These are phyloP conservation scores for Penicillium cataractarum DNA, from an alignment of 495 filamentous ascomycete genomes.

Conservation along the genomic window DNA sequence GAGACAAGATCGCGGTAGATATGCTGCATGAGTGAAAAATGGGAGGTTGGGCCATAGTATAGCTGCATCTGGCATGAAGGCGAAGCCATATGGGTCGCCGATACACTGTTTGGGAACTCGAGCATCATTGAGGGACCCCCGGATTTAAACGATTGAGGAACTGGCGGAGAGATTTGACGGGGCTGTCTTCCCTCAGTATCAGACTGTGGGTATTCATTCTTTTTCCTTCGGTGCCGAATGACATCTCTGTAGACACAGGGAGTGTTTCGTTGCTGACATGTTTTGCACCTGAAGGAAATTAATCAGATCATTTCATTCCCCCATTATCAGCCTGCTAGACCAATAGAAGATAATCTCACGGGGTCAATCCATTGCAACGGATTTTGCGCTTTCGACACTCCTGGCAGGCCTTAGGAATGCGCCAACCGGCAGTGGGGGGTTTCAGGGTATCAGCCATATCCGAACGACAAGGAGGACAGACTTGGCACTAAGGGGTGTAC, in stretches of 20 bases:
- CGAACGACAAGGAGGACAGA: not conserved
- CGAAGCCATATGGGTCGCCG: conserved; percentile 50
- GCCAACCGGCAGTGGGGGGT: conserved; percentile 32
- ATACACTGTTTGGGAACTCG: conserved; percentile 45
- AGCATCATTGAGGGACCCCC: conserved; percentile 31
- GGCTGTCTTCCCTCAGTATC: conserved; percentile 12
- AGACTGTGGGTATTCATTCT: conserved; percentile 25
- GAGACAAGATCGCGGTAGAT: conserved; percentile 45
- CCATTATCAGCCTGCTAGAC: not conserved
- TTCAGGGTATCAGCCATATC: conserved; percentile 36
- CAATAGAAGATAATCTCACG: conserved; percentile 24
- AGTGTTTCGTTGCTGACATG: conserved; percentile 40
- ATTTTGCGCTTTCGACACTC: conserved; percentile 51
- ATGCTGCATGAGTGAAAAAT: conserved; percentile 51
- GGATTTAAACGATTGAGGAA: conserved; percentile 19
- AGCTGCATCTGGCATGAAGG: conserved; percentile 49
- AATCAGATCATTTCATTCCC: not conserved
- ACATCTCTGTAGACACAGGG: conserved; percentile 45
- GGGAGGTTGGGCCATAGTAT: conserved; percentile 51
- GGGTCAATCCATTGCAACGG: conserved; percentile 44
- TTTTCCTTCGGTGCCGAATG: conserved; percentile 45
- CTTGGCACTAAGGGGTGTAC: conserved; percentile 1
- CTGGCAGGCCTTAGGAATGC: conserved; percentile 49
- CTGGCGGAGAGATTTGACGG: conserved; percentile 21
- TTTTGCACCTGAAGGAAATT: conserved; percentile 36